Evolutionary conservation across 2,329 filamentous ascomycete species (phyloP).

Genomic region (Ciborinia camelliae): DNA sequence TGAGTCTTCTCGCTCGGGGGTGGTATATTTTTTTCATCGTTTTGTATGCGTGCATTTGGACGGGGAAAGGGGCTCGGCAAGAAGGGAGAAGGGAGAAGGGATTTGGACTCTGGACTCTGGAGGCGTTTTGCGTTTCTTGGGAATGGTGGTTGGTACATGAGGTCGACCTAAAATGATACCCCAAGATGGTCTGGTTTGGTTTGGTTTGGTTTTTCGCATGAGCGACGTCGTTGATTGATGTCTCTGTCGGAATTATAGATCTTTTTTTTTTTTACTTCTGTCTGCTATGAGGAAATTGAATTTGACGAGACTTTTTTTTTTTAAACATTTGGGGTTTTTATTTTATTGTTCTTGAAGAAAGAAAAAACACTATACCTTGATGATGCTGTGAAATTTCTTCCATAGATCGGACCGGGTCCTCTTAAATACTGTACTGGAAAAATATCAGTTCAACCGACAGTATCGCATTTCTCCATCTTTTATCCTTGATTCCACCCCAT

Average conservation of each 20-base stretch:
- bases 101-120: no score
- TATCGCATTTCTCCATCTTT: slow-evolving; percentile 22
- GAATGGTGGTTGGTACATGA: background rate
- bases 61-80: slow-evolving; percentile 20
- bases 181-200: slow-evolving; percentile 4
- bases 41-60: slow-evolving; percentile 19
- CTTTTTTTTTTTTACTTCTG: no score
- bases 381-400: slow-evolving; percentile 8
- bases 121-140: background rate
- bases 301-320: background rate
- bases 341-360: no score
- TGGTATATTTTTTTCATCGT: slow-evolving; percentile 3
- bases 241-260: slow-evolving; percentile 18
- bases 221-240: slow-evolving; percentile 10
- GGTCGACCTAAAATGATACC: slow-evolving; percentile 13
- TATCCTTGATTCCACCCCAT: slow-evolving; percentile 38
- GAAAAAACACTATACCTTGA: slow-evolving; percentile 19
- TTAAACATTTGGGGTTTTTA: no score
- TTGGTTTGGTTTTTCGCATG: no score
- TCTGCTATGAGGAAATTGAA: background rate
- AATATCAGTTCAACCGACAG: background rate
- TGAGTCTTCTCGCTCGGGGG: slow-evolving; percentile 16
- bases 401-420: slow-evolving; percentile 3
- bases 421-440: slow-evolving; percentile 3
- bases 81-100: no score